A percentile compares a stretch with the other conserved stretches of the same genome.
phyloP scores from a whole-genome alignment of 306 rosid genomes.

The Geum urbanum region DNA sequence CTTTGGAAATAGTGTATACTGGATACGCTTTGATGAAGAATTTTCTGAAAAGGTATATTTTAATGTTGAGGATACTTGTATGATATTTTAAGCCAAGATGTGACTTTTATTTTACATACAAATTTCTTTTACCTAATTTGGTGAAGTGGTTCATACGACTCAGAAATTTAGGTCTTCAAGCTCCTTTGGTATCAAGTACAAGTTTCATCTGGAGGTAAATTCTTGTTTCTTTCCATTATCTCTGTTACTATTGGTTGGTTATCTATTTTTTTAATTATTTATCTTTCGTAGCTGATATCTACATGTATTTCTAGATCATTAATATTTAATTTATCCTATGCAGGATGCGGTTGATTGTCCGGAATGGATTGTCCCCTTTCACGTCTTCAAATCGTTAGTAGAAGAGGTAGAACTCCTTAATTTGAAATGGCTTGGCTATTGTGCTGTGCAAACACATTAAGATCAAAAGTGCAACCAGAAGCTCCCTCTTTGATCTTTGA shows the following conservation, averaged over 20 bases:
- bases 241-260: not conserved
- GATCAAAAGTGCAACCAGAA: not conserved
- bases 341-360: slow-evolving; percentile 99
- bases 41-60: slow-evolving; percentile 65
- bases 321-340: slow-evolving; percentile 12
- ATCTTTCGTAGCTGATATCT: no score
- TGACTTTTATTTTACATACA: not conserved
- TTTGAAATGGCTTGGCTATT: not conserved
- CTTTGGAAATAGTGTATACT: slow-evolving; percentile 86
- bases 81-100: not conserved
- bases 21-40: slow-evolving; percentile 86
- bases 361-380: slow-evolving; percentile 91
- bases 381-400: slow-evolving; percentile 71
- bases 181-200: slow-evolving; percentile 92
- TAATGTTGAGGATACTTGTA: not conserved
- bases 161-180: slow-evolving; percentile 84
- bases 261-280: no score
- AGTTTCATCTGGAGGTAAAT: slow-evolving; percentile 85
- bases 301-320: not conserved
- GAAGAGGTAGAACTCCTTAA: slow-evolving; percentile 62
- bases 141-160: slow-evolving; percentile 22
- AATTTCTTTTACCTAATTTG: slow-evolving; percentile 4
- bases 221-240: not conserved
- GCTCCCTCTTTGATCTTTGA: not conserved
- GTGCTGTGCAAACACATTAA: not conserved